Percentiles rank a stretch among this genome's conserved stretches.
Conservation (phyloP, 2,329 filamentous ascomycete species). For the Chrysoporthe cubensis region DNA sequence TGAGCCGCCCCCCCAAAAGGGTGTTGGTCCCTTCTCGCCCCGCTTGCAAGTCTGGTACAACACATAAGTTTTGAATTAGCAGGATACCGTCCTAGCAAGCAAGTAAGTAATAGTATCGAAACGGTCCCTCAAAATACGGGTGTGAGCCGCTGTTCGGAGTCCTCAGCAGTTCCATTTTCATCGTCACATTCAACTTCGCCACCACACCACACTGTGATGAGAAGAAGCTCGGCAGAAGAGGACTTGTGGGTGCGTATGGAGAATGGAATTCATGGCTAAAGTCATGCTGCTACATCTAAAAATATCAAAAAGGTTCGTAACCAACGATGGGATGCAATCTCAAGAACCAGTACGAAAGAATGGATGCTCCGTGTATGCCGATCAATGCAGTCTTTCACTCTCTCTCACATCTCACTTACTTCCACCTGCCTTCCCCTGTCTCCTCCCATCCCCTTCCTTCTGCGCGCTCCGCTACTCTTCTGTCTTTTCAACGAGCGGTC, state of each 20-base stretch:
- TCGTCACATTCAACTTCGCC: too few species aligned
- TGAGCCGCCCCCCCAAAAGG: conserved; percentile 41
- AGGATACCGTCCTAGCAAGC: too few species aligned
- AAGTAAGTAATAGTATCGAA: too few species aligned
- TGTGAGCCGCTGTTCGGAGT: too few species aligned
- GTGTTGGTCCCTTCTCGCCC: not conserved
- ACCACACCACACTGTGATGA: too few species aligned
- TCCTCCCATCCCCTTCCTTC: not conserved
- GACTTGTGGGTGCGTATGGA: not conserved
- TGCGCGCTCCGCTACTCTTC: not conserved
- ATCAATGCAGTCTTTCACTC: not conserved
- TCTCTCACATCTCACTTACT: not conserved
- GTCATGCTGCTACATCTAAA: conserved; percentile 4
- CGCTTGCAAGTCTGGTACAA: not conserved
- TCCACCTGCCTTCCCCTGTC: too few species aligned
- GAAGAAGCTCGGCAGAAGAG: not conserved
- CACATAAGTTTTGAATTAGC: too few species aligned
- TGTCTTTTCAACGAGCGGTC: not conserved
- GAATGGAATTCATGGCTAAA: not conserved
- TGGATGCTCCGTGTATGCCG: not conserved
- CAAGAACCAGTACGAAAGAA: not conserved
- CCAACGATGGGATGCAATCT: not conserved
- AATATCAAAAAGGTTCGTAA: conserved; percentile 1
- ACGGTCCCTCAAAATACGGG: too few species aligned
- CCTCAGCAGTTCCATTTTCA: too few species aligned